Conservation (phyloP, 305 asterid genomes). For the Solanum chacoense region DNA sequence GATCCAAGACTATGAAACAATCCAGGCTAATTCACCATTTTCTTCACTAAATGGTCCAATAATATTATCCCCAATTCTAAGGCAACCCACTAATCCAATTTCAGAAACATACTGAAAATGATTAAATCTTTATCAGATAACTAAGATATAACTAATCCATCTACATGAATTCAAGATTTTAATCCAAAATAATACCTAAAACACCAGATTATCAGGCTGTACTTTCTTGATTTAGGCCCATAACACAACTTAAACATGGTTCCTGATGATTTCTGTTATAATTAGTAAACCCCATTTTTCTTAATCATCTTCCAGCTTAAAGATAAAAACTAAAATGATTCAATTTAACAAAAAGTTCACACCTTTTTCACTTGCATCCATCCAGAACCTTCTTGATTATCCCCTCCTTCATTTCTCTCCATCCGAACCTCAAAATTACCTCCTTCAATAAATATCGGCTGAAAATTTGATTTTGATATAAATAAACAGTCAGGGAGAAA, state of each 20-base stretch:
- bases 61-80: background rate
- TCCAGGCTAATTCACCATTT: background rate
- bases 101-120: background rate
- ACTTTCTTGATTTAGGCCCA: background rate
- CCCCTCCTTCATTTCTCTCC: conserved; percentile 58
- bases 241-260: background rate
- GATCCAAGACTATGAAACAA: background rate
- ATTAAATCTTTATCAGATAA: background rate
- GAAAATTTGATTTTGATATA: background rate
- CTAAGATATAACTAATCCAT: background rate
- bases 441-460: background rate
- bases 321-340: background rate
- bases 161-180: background rate
- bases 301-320: background rate
- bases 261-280: background rate
- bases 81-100: background rate
- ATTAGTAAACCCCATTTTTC: background rate
- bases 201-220: background rate
- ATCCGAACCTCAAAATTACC: conserved; percentile 16
- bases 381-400: conserved; percentile 79
- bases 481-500: background rate
- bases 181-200: background rate
- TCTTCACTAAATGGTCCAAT: background rate
- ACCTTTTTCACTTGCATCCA: conserved; percentile 99
- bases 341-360: conserved; percentile 11